These are phyloP conservation scores for Cetradonia linearis DNA, from an alignment of 495 filamentous ascomycete species.

Conservation along the genomic window DNA sequence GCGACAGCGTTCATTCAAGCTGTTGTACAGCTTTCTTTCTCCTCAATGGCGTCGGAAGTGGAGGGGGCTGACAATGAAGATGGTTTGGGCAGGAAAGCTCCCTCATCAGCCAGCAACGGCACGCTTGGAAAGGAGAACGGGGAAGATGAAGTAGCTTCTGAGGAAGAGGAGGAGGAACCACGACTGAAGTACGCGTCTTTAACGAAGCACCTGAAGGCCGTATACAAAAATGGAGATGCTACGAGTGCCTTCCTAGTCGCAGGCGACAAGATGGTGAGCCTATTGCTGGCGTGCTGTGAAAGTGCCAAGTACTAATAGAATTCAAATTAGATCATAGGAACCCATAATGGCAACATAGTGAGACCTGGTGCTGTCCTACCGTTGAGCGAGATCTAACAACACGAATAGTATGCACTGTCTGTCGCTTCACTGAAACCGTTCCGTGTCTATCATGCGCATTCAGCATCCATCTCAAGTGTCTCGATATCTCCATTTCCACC, in stretches of 20 bases:
- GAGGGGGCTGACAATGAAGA: constrained; percentile 23
- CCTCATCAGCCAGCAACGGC: constrained; percentile 21
- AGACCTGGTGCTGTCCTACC: constrained; percentile 30
- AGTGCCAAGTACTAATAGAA: constrained; percentile 18
- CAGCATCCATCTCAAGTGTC: constrained; percentile 76
- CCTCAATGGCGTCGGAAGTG: constrained; percentile 24
- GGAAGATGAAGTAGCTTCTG: constrained; percentile 51
- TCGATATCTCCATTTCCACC: constrained; percentile 87
- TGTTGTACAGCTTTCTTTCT: not conserved
- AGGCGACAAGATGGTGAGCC: constrained; percentile 86
- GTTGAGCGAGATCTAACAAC: constrained; percentile 4
- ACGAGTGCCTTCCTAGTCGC: constrained; percentile 82
- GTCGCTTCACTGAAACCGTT: constrained; percentile 69
- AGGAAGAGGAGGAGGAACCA: constrained; percentile 88
- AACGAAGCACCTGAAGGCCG: constrained; percentile 63
- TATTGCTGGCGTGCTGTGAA: not conserved
- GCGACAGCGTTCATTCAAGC: not conserved
- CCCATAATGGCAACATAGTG: constrained; percentile 95
- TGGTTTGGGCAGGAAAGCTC: constrained; percentile 23
- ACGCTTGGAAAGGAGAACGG: constrained; percentile 25
- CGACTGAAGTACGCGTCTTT: constrained; percentile 82
- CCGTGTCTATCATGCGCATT: constrained; percentile 80
- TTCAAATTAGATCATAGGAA: constrained; percentile 71
- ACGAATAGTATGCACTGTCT: constrained; percentile 66
- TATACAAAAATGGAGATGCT: constrained; percentile 91